Conservation (phyloP, 495 filamentous ascomycete genomes). For the Tuber microsphaerosporum region DNA sequence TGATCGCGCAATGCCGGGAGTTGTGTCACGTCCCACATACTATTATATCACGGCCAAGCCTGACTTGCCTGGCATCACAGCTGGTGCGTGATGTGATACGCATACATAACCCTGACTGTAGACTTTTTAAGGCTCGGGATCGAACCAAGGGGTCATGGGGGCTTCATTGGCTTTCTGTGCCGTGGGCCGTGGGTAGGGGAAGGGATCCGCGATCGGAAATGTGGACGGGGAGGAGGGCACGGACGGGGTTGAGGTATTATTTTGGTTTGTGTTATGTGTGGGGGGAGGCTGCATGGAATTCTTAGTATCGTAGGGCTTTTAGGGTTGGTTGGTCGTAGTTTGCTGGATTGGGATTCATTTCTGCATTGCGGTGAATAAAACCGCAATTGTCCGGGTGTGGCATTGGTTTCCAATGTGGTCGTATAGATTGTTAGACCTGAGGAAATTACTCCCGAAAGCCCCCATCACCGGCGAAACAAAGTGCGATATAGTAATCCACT, state of each 20-base stretch:
- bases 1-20: not conserved
- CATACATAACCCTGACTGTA: not conserved
- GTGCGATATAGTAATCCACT: not conserved
- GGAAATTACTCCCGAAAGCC: not conserved
- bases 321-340: not conserved
- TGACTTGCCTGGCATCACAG: not conserved
- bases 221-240: not conserved
- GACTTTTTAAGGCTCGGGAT: not conserved
- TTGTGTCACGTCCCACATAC: not conserved
- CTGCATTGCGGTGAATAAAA: not conserved
- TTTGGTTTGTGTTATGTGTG: not conserved
- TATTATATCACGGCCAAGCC: not conserved
- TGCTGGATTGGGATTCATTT: not conserved
- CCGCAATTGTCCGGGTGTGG: not conserved
- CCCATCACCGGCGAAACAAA: not conserved
- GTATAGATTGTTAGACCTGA: not conserved
- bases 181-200: not conserved
- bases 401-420: not conserved
- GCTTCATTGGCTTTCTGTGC: not conserved
- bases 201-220: not conserved
- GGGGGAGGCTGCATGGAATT: not conserved
- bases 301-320: not conserved
- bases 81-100: not conserved
- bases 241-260: not conserved
- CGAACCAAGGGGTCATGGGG: not conserved